Evolutionary conservation across 768 basidiomycete genomes (phyloP), one percentile per base, ranked within the genome.

Genomic region (Podaxis rugospora): DNA sequence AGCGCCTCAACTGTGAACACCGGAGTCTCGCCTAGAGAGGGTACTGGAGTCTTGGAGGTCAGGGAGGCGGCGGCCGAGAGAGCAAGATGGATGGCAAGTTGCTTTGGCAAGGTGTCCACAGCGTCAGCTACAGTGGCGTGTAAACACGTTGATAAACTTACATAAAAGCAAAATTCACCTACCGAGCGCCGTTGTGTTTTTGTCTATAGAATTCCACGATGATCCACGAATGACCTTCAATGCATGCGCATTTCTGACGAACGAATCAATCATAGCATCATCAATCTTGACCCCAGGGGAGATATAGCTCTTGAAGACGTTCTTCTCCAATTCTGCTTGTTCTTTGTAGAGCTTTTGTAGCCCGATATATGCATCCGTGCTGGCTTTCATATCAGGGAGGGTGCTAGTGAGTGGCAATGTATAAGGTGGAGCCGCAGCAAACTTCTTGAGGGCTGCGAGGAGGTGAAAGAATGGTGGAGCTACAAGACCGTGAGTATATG

Each of bases 381-480:
- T 89, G 16, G 95, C 87, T 70, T 95, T 95, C 93, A 99, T 98
- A 74, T 99, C 96, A 0, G 96, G 96, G 9, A 98, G 80, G 0
- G 92, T 83, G 50, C 90, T 84, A 2, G 88, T 88, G n/a, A 97
- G 77, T 0, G 96, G 97, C 2, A 97, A 82, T 0, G 85, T 83
- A 55, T 87, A 75, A 4, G 80, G 77, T 51, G 81, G 74, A 35
- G 81, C 79, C 21, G 71, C 66, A 6, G 80, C 76, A 70, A 91
- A 98, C 57, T 78, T 71, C 39, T 83, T 77, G 42, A 98, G 82
- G 0, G 95, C 87, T 23, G 82, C 76, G 10, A 95, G 79, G 27
- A 97, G 87, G 63, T 80, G 77, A 78, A 88, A 93, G 76, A 97
- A 95, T 3, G 86, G 83, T 1, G 85, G 79, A 0, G 87, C 59